These are phyloP conservation scores for Russula compacta DNA, from an alignment of 768 basidiomycete genomes.

Conservation along the genomic window DNA sequence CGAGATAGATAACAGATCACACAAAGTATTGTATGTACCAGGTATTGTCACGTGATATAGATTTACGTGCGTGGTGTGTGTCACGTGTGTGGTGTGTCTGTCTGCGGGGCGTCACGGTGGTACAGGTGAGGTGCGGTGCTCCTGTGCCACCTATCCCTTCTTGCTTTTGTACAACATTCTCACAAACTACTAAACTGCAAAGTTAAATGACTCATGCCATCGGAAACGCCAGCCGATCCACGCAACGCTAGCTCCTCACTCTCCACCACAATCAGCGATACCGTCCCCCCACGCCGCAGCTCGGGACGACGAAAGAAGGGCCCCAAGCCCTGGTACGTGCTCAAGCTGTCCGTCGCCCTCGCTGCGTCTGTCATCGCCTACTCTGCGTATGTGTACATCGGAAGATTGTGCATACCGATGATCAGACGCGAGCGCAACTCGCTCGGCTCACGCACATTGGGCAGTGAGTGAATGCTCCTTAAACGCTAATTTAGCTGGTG, in stretches of 20 bases:
- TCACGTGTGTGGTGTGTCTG: too few species aligned
- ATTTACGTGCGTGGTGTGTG: background rate
- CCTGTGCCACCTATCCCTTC: background rate
- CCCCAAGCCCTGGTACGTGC: constrained; percentile 62
- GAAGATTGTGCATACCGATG: constrained; percentile 60
- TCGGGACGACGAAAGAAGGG: constrained; percentile 26
- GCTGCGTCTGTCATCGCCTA: constrained; percentile 56
- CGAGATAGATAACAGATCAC: background rate
- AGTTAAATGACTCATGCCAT: background rate
- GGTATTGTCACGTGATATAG: background rate
- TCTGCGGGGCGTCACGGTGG: too few species aligned
- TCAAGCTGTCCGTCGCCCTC: constrained; percentile 58
- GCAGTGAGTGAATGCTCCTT: constrained; percentile 46
- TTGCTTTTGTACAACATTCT: too few species aligned
- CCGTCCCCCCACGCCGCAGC: background rate
- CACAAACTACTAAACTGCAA: too few species aligned
- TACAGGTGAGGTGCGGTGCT: background rate
- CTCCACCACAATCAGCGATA: background rate
- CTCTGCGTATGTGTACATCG: constrained; percentile 70
- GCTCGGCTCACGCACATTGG: constrained; percentile 42
- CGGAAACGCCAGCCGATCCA: background rate
- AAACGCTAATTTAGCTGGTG: too few species aligned
- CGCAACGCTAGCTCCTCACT: background rate
- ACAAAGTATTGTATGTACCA: background rate
- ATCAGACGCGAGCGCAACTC: constrained; percentile 38